These are phyloP conservation scores for Pestalotiopsis sp. DNA, from an alignment of 2,329 filamentous ascomycete genomes.

Conservation along the genomic window DNA sequence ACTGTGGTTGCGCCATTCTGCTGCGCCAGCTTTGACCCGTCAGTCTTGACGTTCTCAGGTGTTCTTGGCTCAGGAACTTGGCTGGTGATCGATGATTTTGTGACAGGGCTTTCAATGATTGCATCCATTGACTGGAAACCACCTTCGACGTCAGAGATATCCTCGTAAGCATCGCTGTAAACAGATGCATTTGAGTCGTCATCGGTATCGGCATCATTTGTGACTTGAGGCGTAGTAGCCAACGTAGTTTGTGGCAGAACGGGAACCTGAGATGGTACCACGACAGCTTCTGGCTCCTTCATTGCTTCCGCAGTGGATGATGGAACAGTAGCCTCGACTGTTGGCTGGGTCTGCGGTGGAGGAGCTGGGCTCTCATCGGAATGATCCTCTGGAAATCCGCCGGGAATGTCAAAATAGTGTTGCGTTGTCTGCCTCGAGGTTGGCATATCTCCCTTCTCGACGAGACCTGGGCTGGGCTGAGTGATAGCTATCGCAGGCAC, in stretches of 20 bases:
- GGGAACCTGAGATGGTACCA: conserved; percentile 18
- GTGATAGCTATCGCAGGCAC: conserved; percentile 49
- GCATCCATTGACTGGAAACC: conserved; percentile 76
- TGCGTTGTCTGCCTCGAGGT: not conserved
- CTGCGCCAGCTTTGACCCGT: conserved; percentile 5
- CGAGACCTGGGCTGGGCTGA: conserved; percentile 43
- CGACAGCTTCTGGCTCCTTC: conserved; percentile 26
- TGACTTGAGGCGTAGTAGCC: conserved; percentile 30
- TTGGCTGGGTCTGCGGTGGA: not conserved
- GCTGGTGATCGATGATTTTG: conserved; percentile 46
- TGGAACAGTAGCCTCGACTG: not conserved
- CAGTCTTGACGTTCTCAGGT: not conserved
- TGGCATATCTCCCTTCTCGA: conserved; percentile 17
- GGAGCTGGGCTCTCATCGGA: conserved; percentile 14
- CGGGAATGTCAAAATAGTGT: conserved; percentile 55
- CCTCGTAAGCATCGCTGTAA: conserved; percentile 79
- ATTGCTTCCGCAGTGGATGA: conserved; percentile 17
- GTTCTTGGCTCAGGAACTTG: conserved; percentile 21
- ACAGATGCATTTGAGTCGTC: conserved; percentile 47
- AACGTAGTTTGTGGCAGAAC: conserved; percentile 32
- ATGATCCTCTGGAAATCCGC: conserved; percentile 57
- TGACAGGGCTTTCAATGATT: conserved; percentile 63
- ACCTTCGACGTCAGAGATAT: conserved; percentile 60
- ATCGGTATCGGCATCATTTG: conserved; percentile 39
- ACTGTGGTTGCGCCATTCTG: not conserved